Base-by-base conservation (phyloP, 2,329 filamentous ascomycete species). In the Daldinia eschscholtzii region DNA sequence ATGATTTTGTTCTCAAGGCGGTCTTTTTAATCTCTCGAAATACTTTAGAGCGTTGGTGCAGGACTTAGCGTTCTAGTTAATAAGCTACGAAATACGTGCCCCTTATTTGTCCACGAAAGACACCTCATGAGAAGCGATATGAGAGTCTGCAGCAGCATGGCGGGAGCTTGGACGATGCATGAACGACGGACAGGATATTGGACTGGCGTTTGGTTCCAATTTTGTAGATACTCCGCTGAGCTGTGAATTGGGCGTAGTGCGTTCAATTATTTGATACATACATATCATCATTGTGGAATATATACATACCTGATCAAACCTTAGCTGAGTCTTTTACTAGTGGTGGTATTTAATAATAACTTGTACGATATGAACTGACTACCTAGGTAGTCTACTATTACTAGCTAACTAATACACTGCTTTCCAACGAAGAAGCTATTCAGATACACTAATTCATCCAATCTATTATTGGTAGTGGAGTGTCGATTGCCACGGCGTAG, bases 1-100 rank as follows among this genome's bases (percentile, higher is more conserved):
- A 48, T 91, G 78, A 79, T 52, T 52, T 26, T 35, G 30, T 52
- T 26, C 7, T 52, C 26, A 52, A 18, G 46, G 5, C 53, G 18
- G 3, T n/a, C 37, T 41, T 42, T 41, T 39, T 26, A 9, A 39
- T 61, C 58, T 61, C 67, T 20, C 18, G 41, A 57, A 48, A 57
- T 57, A 44, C 60, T 59, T 30, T 57, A 30, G 52, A 57, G 61
- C 53, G 46, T 64, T 59, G 12, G 13, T 46, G 59, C 53, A 67
- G 59, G 55, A 53, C 41, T 26, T 52, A 4, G 15, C 37, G 10
- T 42, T 55, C 57, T 48, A 33, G 15, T 55, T 62, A 68, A 58
- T 55, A 42, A 26, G 41, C 35, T 58, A 60, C 44, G 20, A 59
- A 59, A 55, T 30, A 20, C 46, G 48, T 57, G 46, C 48, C 58